A percentile compares a stretch with the other conserved stretches of the same genome.
These are phyloP conservation scores for Tardiomyces depauwii DNA, from an alignment of 1,139 yeast species.

Conservation along the genomic window DNA sequence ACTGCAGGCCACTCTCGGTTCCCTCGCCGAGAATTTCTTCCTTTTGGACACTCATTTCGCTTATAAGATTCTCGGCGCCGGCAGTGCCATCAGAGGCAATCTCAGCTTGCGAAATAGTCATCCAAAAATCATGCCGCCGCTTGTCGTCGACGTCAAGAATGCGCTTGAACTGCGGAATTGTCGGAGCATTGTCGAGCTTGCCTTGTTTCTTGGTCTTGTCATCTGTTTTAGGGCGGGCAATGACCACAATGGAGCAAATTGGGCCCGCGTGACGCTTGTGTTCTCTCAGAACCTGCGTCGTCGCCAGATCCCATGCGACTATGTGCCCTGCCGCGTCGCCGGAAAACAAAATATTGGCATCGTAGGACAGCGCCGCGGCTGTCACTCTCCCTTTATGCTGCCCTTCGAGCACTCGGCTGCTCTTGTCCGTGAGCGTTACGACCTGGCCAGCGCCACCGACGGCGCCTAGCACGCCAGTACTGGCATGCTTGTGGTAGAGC, in stretches of 20 bases:
- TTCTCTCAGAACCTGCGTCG: constrained; percentile 64
- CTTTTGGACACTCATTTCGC: background rate
- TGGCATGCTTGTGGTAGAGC: constrained; percentile 38
- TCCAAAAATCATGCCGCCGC: constrained; percentile 14
- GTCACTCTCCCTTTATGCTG: constrained; percentile 32
- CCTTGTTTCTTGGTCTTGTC: background rate
- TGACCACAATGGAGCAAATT: background rate
- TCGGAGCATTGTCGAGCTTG: constrained; percentile 5
- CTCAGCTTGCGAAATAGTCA: constrained; percentile 7
- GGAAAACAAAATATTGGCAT: constrained; percentile 61
- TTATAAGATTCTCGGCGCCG: background rate
- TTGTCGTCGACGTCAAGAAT: constrained; percentile 11
- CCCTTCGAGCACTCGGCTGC: constrained; percentile 4
- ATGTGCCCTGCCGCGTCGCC: constrained; percentile 69
- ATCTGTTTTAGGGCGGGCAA: background rate
- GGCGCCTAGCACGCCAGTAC: constrained; percentile 38
- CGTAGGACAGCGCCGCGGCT: constrained; percentile 51
- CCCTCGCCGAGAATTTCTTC: constrained; percentile 7
- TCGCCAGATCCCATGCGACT: constrained; percentile 57
- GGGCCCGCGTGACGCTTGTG: constrained; percentile 29
- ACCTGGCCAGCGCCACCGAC: constrained; percentile 47
- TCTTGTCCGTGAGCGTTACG: constrained; percentile 17
- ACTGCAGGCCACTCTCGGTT: constrained; percentile 13
- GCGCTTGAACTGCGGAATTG: constrained; percentile 19
- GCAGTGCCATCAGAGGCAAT: background rate